Evolutionary conservation across 2,329 filamentous ascomycete species (phyloP), one percentile per base, ranked within the genome.

Genomic region (Meredithiella fracta): DNA sequence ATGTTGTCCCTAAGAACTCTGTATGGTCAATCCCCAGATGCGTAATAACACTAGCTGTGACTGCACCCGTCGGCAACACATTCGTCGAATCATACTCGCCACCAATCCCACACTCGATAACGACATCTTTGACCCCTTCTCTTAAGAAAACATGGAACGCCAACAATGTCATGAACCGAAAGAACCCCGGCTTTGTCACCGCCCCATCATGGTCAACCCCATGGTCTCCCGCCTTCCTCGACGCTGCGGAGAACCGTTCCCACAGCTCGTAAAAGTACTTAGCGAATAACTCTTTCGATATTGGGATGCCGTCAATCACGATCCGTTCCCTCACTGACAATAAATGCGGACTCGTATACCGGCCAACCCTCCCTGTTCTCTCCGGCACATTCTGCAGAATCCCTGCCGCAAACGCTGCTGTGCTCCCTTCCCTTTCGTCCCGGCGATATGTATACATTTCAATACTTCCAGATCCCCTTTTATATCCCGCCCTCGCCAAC

Each of bases 21-120:
- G 84, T 81, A 67, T 96, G 90, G 63, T 96, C 90, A 59, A 95
- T 84, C 2, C 87, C 89, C 47, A 96, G 67, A 63, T 83, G 88
- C 20, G 88, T 83, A 38, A 96, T 81, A 0, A 84, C 85, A 1
- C 81, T 78, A 1, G 82, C 83, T 5, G 78, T 82, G 1, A 89
- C 84, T 11, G 78, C 74, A 9, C 75, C 72, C 0, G 69, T 56
- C 0, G 74, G 73, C 4, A 98, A 68, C 22, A 97, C 78, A 64
- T 97, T 97, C 8, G 92, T 98, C 26, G 85, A 85, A 65, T 97
- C 91, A 64, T 89, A 89, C 69, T 95, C 87, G 51, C 90, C 92
- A 15, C 92, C 92, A 60, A 97, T 94, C 0, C 92, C 92, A 63
- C 88, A 94, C 69, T 98, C 92, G 34, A 97, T 76, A 8, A 97